Evolutionary conservation across 163 green algal genomes (phyloP).

Genomic region (Coccomyxa subellipsoidea): DNA sequence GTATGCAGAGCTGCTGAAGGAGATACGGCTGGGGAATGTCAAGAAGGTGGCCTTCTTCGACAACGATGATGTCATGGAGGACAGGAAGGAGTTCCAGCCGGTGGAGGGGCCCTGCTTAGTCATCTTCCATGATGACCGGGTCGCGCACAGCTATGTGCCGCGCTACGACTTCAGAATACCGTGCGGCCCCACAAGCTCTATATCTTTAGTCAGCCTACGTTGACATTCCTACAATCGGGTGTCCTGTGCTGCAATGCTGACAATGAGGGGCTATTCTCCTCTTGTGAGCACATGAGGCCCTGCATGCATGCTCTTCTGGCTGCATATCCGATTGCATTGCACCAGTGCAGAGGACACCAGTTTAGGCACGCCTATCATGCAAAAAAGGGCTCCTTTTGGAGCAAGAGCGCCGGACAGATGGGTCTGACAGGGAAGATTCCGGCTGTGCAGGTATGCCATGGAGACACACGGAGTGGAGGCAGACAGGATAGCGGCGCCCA

Average conservation of each 20-base stretch:
- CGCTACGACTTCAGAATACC: constrained; percentile 34
- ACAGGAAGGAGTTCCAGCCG: background rate
- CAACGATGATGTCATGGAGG: background rate
- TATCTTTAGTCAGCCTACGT: background rate
- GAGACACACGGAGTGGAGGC: constrained; percentile 60
- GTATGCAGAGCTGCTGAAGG: constrained; percentile 29
- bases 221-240: too few species aligned
- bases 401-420: too few species aligned
- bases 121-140: constrained; percentile 35
- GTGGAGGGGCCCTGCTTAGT: constrained; percentile 43
- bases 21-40: constrained; percentile 24
- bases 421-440: background rate
- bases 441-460: constrained; percentile 50
- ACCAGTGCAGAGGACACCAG: too few species aligned
- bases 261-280: too few species aligned
- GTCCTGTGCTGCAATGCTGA: too few species aligned
- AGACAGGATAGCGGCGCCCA: background rate
- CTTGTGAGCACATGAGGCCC: too few species aligned
- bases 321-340: too few species aligned
- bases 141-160: constrained; percentile 44
- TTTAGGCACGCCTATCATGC: too few species aligned
- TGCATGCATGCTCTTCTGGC: too few species aligned
- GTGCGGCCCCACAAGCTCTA: background rate
- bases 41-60: background rate
- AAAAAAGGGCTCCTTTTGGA: too few species aligned